These are phyloP conservation scores for Hypholoma fasciculare DNA, from an alignment of 768 basidiomycete genomes.

Conservation along the genomic window DNA sequence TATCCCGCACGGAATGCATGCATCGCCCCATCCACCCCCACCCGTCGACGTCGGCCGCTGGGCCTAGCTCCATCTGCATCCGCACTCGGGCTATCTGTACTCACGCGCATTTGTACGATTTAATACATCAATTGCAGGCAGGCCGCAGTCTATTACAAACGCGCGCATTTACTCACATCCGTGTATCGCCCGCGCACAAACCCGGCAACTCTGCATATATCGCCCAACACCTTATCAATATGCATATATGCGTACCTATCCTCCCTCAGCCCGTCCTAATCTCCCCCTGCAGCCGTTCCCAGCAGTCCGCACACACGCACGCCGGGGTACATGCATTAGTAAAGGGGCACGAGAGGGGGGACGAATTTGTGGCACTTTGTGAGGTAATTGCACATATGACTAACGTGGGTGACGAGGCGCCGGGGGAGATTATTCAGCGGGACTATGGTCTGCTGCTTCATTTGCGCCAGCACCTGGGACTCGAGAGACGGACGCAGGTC, in stretches of 20 bases:
- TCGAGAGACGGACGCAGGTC: neutral
- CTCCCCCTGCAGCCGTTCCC: neutral
- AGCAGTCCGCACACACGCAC: neutral
- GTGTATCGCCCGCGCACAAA: neutral
- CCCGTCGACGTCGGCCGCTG: neutral
- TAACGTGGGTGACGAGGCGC: neutral
- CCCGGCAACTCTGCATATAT: neutral
- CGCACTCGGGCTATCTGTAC: neutral
- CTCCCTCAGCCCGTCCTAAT: neutral
- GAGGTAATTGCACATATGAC: neutral
- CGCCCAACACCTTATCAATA: neutral
- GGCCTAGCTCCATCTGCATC: neutral
- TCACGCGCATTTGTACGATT: neutral
- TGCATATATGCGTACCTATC: neutral
- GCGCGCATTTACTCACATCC: neutral
- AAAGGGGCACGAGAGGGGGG: neutral
- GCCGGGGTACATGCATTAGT: neutral
- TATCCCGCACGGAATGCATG: neutral
- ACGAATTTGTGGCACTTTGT: neutral
- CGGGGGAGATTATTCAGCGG: neutral
- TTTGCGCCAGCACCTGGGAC: neutral
- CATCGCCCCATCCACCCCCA: neutral
- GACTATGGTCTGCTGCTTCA: neutral
- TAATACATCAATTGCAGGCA: neutral
- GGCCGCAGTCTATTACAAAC: neutral